Evolutionary conservation across 805 yeast species (phyloP).

Genomic region (Grigorovia yakushimaensis): DNA sequence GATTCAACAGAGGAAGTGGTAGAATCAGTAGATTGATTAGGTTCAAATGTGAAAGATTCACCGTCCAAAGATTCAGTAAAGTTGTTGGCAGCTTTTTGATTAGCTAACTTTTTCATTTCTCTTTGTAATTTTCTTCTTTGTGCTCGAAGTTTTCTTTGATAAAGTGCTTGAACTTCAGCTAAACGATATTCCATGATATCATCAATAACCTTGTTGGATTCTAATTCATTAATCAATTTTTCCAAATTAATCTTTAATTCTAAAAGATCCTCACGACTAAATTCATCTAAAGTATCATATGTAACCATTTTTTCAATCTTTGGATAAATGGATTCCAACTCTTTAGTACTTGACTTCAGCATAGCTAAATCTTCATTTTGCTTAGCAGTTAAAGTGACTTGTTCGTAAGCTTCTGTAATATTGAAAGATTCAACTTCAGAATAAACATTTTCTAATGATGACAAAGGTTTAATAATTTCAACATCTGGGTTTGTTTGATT

Average conservation of each 20-base stretch:
- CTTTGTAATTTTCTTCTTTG: conserved; percentile 21
- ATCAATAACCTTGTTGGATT: conserved; percentile 12
- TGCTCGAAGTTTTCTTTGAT: conserved; percentile 18
- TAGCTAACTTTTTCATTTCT: conserved; percentile 2
- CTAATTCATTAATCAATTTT: conserved; percentile 10
- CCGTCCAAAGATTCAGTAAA: not conserved
- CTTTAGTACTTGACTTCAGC: conserved; percentile 8
- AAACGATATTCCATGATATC: conserved; percentile 22
- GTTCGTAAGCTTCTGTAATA: conserved; percentile 41
- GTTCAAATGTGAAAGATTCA: not conserved
- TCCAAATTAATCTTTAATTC: conserved; percentile 24
- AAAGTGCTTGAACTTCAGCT: conserved; percentile 22
- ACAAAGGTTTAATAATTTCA: conserved; percentile 37
- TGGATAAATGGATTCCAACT: conserved; percentile 10
- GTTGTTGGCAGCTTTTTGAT: not conserved
- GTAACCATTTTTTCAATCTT: conserved; percentile 19
- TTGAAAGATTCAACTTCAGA: conserved; percentile 35
- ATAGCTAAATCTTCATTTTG: conserved; percentile 6
- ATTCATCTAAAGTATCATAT: conserved; percentile 12
- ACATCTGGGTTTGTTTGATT: conserved; percentile 37
- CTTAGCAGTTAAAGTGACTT: conserved; percentile 29
- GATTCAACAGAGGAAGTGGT: not conserved
- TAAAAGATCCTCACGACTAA: conserved; percentile 26
- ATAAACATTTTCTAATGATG: conserved; percentile 34
- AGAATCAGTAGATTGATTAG: not conserved